phyloP scores from a whole-genome alignment of 2,329 filamentous ascomycete species.

The Xylariaceae sp. region DNA sequence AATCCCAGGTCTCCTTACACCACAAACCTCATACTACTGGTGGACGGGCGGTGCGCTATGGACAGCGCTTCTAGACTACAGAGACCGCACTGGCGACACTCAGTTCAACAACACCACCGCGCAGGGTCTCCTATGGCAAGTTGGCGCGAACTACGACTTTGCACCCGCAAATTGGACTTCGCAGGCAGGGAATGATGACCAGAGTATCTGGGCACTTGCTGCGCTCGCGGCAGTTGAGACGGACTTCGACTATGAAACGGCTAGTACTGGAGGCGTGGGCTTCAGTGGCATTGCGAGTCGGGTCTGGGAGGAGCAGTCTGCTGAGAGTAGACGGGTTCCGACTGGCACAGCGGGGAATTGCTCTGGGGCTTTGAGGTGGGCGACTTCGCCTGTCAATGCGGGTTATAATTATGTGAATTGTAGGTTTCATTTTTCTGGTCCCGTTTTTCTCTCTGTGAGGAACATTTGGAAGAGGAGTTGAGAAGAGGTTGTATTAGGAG shows the following conservation, averaged over 20 bases:
- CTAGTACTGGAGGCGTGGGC: slow-evolving; percentile 55
- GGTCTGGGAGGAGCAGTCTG: slow-evolving; percentile 57
- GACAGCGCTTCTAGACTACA: slow-evolving; percentile 49
- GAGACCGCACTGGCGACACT: slow-evolving; percentile 47
- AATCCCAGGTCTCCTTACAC: slow-evolving; percentile 17
- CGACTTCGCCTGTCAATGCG: slow-evolving; percentile 54
- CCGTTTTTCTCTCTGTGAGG: background rate
- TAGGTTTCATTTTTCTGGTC: slow-evolving; percentile 17
- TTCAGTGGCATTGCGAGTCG: too few relatives aligned
- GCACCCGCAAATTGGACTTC: slow-evolving; percentile 38
- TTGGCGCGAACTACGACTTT: slow-evolving; percentile 40
- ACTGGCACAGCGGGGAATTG: slow-evolving; percentile 47
- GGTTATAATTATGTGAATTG: slow-evolving; percentile 46
- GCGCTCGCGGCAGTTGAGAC: slow-evolving; percentile 58
- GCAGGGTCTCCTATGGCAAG: slow-evolving; percentile 40
- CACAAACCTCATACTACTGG: slow-evolving; percentile 41
- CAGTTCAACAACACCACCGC: slow-evolving; percentile 46
- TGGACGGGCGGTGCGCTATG: slow-evolving; percentile 52
- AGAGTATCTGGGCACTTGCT: slow-evolving; percentile 60
- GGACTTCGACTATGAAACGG: slow-evolving; percentile 57
- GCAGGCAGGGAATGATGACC: slow-evolving; percentile 47
- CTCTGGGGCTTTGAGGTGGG: slow-evolving; percentile 61
- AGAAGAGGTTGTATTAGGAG: slow-evolving; percentile 40
- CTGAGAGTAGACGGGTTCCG: slow-evolving; percentile 42
- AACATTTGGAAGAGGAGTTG: background rate